Base-by-base conservation (phyloP, 2,329 filamentous ascomycete species). In the Microcyclosporella mali region DNA sequence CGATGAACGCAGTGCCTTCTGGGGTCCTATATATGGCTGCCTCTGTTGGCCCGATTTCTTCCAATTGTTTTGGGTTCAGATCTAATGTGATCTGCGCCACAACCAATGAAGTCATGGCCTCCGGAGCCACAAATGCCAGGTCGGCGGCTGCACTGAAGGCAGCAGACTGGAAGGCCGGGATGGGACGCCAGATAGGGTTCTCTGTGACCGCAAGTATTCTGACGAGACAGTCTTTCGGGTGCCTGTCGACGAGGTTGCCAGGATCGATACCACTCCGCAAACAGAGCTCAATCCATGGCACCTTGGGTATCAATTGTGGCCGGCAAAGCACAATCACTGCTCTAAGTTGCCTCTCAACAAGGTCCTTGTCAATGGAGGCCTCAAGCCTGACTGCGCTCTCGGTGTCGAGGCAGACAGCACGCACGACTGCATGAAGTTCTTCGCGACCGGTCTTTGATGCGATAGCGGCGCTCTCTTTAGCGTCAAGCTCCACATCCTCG, bases 21-120 rank as follows among this genome's bases (percentile, higher is more conserved):
- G 88, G 84, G 0, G 90, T 95, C 33, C 88, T 82, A 64, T 89
- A 92, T 45, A 98, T 97, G 12, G 88, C 89, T 19, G 88, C 88
- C 64, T 98, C 92, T 2, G 88, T 83, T 9, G 88, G 85, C 0
- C 88, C 88, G 50, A 95, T 75, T 16, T 78, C 75, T 10, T 79
- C 72, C 3, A 95, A 72, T 46, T 86, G 81, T 33, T 73, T 67
- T 1, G 79, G 74, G 50, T 88, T 74, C 15, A 98, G 73, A 63
- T 97, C 88, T 19, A 75, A 66, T 41, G 75, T 72, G 38, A 98
- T 80, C 35, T 92, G 78, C 19, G 80, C 69, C 18, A 95, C 78
- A 17, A 98, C 74, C 6, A 78, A 76, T 3, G 87, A 78, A 15
- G 88, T 84, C 66, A 94, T 85, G 12, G 72, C 72, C 33, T 92